These are phyloP conservation scores for Scenedesmus sp. DNA, from an alignment of 163 green algal species.

Conservation along the genomic window DNA sequence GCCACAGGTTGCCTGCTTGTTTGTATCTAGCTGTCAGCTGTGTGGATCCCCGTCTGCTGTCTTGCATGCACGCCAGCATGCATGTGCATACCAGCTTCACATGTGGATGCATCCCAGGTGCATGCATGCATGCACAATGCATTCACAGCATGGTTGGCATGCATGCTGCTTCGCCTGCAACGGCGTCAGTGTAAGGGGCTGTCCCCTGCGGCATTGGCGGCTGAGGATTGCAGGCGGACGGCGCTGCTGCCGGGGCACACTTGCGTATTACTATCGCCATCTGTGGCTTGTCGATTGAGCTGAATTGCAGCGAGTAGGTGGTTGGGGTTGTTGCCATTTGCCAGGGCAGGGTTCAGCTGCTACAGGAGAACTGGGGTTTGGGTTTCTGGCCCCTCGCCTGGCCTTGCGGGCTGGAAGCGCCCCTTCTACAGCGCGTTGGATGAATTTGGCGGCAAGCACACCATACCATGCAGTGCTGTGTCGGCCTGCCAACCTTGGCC, in stretches of 20 bases:
- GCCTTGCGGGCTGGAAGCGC: background rate
- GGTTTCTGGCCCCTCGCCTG: background rate
- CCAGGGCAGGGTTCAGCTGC: background rate
- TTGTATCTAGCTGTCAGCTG: background rate
- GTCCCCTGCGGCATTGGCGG: no score
- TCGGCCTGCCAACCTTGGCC: background rate
- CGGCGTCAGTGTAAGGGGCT: no score
- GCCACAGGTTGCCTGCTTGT: background rate
- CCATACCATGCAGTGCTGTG: background rate
- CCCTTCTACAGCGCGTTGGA: background rate
- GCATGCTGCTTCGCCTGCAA: background rate
- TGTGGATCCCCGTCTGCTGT: background rate
- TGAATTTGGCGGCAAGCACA: background rate
- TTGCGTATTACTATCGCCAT: background rate
- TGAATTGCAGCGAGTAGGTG: background rate
- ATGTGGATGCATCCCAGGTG: no score
- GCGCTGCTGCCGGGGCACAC: background rate
- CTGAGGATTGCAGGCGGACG: no score
- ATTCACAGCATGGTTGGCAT: background rate
- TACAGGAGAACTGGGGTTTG: background rate
- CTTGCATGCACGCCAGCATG: background rate
- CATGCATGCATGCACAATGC: background rate
- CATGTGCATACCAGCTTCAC: background rate
- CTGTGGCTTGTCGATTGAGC: background rate
- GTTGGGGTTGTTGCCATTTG: background rate